These are phyloP conservation scores for Esteya vermicola DNA, from an alignment of 2,329 filamentous ascomycete species.

Conservation along the genomic window DNA sequence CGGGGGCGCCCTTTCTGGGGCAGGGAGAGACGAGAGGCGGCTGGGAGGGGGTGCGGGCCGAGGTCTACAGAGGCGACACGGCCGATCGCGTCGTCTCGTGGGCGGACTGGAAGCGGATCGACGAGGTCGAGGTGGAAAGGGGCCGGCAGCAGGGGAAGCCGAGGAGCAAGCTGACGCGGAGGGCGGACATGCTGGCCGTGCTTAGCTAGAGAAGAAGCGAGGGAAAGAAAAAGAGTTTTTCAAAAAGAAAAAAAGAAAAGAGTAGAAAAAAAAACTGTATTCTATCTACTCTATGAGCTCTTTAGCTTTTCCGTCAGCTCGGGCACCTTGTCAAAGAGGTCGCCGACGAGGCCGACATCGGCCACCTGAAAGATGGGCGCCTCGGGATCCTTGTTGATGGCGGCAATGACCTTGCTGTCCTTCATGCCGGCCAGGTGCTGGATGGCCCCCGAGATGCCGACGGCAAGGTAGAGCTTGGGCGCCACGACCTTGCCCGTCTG, in stretches of 20 bases:
- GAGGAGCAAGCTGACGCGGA: constrained; percentile 54
- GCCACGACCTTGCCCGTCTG: constrained; percentile 99
- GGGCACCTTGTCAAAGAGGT: constrained; percentile 89
- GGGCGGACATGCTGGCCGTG: constrained; percentile 42
- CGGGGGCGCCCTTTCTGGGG: constrained; percentile 25
- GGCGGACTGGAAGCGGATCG: constrained; percentile 75
- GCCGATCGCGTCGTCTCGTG: constrained; percentile 53
- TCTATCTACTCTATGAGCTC: constrained; percentile 18
- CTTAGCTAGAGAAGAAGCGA: constrained; percentile 18
- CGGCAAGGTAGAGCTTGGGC: constrained; percentile 86
- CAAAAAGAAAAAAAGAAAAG: background rate
- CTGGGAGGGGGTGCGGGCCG: constrained; percentile 61
- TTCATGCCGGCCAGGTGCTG: constrained; percentile 99
- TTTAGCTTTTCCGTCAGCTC: constrained; percentile 94
- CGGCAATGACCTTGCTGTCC: constrained; percentile 98
- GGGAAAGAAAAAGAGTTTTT: background rate
- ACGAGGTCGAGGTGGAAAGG: constrained; percentile 56
- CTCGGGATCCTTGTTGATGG: constrained; percentile 95
- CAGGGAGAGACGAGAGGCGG: constrained; percentile 27
- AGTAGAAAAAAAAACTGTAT: too few species aligned
- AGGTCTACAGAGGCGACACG: constrained; percentile 35
- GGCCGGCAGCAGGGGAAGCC: constrained; percentile 59
- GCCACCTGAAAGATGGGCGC: constrained; percentile 98
- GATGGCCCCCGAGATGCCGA: constrained; percentile 92
- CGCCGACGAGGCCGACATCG: constrained; percentile 87